Base-by-base conservation (phyloP, 2,329 filamentous ascomycete species). In the Neocucurbitaria cava region DNA sequence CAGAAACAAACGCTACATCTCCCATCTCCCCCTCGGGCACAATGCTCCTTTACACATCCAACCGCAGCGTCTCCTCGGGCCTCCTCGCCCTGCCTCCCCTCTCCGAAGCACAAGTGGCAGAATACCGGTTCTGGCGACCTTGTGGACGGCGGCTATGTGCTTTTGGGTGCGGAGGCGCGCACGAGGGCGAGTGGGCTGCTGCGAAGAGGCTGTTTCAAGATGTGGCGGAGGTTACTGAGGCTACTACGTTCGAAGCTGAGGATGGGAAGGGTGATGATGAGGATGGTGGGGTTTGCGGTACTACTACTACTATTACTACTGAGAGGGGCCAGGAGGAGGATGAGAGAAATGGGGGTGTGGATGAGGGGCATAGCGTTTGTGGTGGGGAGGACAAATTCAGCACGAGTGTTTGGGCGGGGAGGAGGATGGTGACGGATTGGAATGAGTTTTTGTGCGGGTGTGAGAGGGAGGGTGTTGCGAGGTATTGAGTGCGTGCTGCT, bases 41-140 rank as follows among this genome's bases (percentile, higher is more conserved):
- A 2, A 63, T 74, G 47, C 63, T 76, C 7, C 53, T 54, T 1
- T 75, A 74, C 47, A 70, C 63, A 0, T 70, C 69, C 3, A 68
- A 70, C 20, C 71, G 72, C 30, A 49, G 58, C 10, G 59, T 66
- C 9, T 63, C 64, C 21, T 63, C 54, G 0, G 71, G 72, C 0
- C 59, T 76, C 1, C 55, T 76, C n/a, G 70, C 64, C 18, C 56
- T 74, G 1, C 48, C 44, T 3, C 68, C 72, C 9, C 56, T 76
- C 1, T 64, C 58, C 15, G 73, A 76, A 57, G 44, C 61, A 0
- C 67, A 73, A 50, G 71, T 75, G 4, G 72, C 71, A 7, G 72
- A 75, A 42, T 75, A 75, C 50, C 53, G 70, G 23, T 76, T 76
- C 51, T 76, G 73, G 73, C 61, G 66, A 9, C 70, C 69, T 0